Conservation (phyloP, 2,329 filamentous ascomycete genomes). For the Chrysoporthe puriensis region DNA sequence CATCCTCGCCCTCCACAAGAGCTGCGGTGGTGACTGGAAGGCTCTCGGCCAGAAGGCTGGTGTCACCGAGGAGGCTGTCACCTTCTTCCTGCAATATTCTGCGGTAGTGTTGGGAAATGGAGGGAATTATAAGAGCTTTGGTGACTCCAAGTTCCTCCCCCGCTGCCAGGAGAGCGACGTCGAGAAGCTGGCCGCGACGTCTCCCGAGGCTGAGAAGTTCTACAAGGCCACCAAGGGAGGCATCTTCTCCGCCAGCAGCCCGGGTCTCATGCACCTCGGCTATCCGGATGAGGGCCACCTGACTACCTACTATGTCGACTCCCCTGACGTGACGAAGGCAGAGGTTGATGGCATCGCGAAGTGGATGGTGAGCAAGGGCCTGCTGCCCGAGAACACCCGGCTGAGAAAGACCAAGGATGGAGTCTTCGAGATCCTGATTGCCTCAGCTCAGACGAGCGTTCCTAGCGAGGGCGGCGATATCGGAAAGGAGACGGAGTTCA, state of each 20-base stretch:
- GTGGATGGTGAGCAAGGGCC: constrained; percentile 71
- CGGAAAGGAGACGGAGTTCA: constrained; percentile 65
- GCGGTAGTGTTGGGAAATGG: constrained; percentile 79
- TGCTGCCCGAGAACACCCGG: constrained; percentile 78
- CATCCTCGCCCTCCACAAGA: constrained; percentile 72
- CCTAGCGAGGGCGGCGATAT: constrained; percentile 69
- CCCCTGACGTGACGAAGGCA: constrained; percentile 70
- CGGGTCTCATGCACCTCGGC: constrained; percentile 73
- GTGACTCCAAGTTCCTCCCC: constrained; percentile 82
- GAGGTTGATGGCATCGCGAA: constrained; percentile 75
- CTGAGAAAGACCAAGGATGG: constrained; percentile 68
- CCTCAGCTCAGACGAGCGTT: constrained; percentile 65
- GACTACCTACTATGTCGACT: constrained; percentile 82
- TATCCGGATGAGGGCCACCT: constrained; percentile 76
- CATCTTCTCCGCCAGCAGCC: constrained; percentile 70
- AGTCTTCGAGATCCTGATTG: constrained; percentile 74
- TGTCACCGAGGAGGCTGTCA: constrained; percentile 65
- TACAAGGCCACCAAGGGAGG: constrained; percentile 71
- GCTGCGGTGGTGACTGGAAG: constrained; percentile 71
- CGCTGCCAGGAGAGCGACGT: constrained; percentile 67
- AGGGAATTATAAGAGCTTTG: constrained; percentile 87
- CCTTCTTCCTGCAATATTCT: constrained; percentile 75
- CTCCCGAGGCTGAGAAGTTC: constrained; percentile 62
- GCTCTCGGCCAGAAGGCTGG: constrained; percentile 65
- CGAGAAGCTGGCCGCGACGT: constrained; percentile 64